These are phyloP conservation scores for Globisporangium sylvaticum DNA, from an alignment of 352 stramenopile species.

Conservation along the genomic window DNA sequence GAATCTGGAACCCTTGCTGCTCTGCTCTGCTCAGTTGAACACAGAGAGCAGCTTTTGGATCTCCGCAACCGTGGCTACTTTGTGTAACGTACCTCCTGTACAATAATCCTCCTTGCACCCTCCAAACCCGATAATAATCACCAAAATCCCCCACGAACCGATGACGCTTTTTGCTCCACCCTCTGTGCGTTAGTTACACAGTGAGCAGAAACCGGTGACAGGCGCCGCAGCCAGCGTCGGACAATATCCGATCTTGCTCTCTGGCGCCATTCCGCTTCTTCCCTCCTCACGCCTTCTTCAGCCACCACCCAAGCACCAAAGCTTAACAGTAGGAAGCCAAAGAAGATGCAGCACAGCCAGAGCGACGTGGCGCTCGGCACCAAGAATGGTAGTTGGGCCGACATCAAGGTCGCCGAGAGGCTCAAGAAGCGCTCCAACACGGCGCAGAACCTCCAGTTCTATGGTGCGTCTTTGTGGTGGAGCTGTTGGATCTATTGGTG, in stretches of 20 bases:
- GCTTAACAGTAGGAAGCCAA: too few relatives aligned
- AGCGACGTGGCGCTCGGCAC: constrained; percentile 64
- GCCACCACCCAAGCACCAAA: constrained; percentile 2
- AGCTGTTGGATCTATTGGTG: neutral
- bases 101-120: neutral
- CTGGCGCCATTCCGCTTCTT: constrained; percentile 2
- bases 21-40: neutral
- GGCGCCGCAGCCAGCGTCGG: neutral
- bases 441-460: constrained; percentile 75
- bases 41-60: neutral
- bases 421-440: constrained; percentile 79
- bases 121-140: neutral
- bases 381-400: constrained; percentile 55
- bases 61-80: constrained; percentile 4
- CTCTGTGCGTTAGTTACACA: neutral
- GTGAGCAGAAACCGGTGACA: neutral
- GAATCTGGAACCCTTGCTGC: neutral
- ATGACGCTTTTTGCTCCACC: neutral
- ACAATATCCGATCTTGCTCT: constrained; percentile 1
- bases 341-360: constrained; percentile 70
- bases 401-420: constrained; percentile 62
- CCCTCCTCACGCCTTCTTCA: neutral
- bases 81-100: neutral
- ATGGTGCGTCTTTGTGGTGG: constrained; percentile 31
- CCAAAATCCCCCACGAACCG: neutral